These are phyloP conservation scores for Apiospora pterosperma DNA, from an alignment of 2,329 filamentous ascomycete genomes.

Conservation along the genomic window DNA sequence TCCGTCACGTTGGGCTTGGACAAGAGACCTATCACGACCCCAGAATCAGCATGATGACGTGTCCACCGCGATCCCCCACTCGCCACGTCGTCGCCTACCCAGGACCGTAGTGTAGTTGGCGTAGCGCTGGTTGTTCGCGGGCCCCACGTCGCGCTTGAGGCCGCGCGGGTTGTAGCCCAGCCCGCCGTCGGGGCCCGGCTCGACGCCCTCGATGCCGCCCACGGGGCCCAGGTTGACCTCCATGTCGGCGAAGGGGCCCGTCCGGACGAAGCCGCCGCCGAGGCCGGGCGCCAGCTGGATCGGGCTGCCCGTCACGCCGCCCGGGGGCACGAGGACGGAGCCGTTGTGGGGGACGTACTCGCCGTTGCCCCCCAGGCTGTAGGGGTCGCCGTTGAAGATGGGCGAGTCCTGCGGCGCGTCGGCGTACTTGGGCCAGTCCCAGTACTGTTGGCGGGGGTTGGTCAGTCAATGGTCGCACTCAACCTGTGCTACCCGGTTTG, in stretches of 20 bases:
- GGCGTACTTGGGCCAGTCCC: slow-evolving; percentile 48
- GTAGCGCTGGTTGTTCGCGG: slow-evolving; percentile 7
- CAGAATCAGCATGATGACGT: neutral
- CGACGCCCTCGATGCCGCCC: slow-evolving; percentile 4
- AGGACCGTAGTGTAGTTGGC: neutral
- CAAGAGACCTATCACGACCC: neutral
- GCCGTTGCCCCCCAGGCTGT: slow-evolving; percentile 48
- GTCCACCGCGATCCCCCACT: neutral
- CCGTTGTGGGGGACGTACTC: slow-evolving; percentile 20
- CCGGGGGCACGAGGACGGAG: slow-evolving; percentile 35
- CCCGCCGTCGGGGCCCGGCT: slow-evolving; percentile 16
- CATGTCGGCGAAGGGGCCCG: slow-evolving; percentile 25
- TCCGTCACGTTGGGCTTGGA: neutral
- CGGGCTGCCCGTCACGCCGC: slow-evolving; percentile 41
- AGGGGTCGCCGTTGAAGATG: slow-evolving; percentile 53
- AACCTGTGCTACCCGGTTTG: too few species aligned
- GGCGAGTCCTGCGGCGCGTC: slow-evolving; percentile 43
- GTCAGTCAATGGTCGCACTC: neutral
- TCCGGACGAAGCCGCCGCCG: slow-evolving; percentile 25
- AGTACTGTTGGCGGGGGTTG: slow-evolving; percentile 33
- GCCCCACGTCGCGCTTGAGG: slow-evolving; percentile 22
- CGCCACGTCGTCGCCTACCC: neutral
- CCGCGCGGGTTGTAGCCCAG: slow-evolving; percentile 22
- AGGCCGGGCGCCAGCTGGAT: slow-evolving; percentile 26
- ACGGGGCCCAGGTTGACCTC: slow-evolving; percentile 26